phyloP scores from a whole-genome alignment of 352 stramenopile species.

The Pythium brachiatum region DNA sequence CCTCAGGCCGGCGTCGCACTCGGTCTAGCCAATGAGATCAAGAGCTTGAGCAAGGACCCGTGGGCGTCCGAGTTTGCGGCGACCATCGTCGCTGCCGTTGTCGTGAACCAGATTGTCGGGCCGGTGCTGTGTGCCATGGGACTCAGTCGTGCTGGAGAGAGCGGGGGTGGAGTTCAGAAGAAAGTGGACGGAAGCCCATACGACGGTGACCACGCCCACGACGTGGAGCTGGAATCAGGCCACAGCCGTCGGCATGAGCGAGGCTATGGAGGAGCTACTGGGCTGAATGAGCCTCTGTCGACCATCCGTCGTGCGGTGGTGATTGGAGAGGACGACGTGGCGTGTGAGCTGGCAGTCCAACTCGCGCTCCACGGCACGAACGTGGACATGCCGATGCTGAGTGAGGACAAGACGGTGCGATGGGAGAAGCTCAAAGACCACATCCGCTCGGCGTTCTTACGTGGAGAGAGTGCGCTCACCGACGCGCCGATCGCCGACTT shows the following conservation, averaged over 20 bases:
- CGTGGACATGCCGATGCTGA: slow-evolving; percentile 51
- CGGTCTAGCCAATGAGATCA: slow-evolving; percentile 58
- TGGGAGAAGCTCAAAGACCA: slow-evolving; percentile 47
- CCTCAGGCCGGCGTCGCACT: slow-evolving; percentile 65
- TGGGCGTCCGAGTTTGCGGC: slow-evolving; percentile 60
- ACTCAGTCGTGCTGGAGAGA: slow-evolving; percentile 46
- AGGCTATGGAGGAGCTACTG: neutral
- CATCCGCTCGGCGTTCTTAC: slow-evolving; percentile 31
- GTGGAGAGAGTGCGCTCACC: slow-evolving; percentile 46
- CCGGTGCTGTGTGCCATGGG: slow-evolving; percentile 61
- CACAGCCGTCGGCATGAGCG: neutral
- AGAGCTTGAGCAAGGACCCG: slow-evolving; percentile 39
- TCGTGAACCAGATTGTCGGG: slow-evolving; percentile 73
- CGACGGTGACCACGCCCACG: neutral
- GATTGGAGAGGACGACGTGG: slow-evolving; percentile 56
- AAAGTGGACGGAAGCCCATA: slow-evolving; percentile 1
- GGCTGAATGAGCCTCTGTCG: neutral
- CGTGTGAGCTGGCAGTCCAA: slow-evolving; percentile 55
- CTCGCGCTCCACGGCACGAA: slow-evolving; percentile 49
- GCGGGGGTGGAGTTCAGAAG: neutral
- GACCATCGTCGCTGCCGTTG: slow-evolving; percentile 64
- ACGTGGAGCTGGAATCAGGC: slow-evolving; percentile 3
- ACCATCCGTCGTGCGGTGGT: slow-evolving; percentile 41
- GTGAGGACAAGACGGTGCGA: slow-evolving; percentile 40
- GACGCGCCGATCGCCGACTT: slow-evolving; percentile 29